Evolutionary conservation across 352 stramenopile genomes (phyloP).

Genomic region (Blastocystis sp.): DNA sequence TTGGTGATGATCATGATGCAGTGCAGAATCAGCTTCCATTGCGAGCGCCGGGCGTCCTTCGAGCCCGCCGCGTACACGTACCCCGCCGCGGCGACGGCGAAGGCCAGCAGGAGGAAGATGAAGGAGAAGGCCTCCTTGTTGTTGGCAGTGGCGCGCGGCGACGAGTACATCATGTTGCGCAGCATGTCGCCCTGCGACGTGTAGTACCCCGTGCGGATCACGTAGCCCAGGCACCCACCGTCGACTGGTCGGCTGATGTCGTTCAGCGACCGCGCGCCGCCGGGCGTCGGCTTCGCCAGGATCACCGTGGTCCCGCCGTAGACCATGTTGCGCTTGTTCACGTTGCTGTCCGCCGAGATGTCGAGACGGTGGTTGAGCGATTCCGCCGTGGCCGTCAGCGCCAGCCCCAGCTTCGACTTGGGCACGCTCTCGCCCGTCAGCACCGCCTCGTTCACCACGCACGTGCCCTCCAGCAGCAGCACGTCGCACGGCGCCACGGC

Average conservation of each 20-base stretch:
- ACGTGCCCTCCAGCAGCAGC: conserved; percentile 87
- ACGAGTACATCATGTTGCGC: conserved; percentile 94
- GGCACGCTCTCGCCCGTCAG: conserved; percentile 95
- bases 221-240: conserved; percentile 86
- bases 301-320: conserved; percentile 83
- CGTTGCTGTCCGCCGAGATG: conserved; percentile 15
- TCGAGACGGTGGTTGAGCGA: conserved; percentile 72
- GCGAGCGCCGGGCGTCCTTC: conserved; percentile 83
- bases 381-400: conserved; percentile 78
- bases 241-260: conserved; percentile 80
- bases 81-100: conserved; percentile 87
- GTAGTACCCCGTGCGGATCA: conserved; percentile 92
- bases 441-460: conserved; percentile 96
- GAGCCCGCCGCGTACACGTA: conserved; percentile 86
- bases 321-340: conserved; percentile 79
- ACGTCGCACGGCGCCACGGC: conserved; percentile 88
- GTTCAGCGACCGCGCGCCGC: conserved; percentile 71
- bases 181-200: conserved; percentile 95
- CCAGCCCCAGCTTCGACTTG: conserved; percentile 91
- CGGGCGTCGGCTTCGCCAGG: conserved; percentile 70
- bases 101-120: conserved; percentile 90
- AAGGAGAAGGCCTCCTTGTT: conserved; percentile 91
- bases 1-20: conserved; percentile 97
- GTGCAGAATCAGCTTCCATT: conserved; percentile 91
- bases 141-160: conserved; percentile 89